Conservation (phyloP, 441 rosid genomes). For the Oxalis stricta region DNA sequence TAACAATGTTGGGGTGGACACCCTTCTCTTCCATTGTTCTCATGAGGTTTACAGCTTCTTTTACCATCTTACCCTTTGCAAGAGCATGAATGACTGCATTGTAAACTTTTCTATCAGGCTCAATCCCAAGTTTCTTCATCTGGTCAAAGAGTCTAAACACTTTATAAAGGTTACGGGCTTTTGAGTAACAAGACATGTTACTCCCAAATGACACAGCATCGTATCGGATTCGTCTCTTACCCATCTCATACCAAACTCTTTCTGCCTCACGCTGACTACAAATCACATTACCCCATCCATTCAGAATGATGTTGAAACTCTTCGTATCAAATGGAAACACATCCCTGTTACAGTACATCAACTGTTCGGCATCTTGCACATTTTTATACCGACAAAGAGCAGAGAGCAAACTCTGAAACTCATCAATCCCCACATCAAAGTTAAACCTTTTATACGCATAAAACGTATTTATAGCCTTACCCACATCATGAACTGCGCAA, state of each 20-base stretch:
- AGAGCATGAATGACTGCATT: slow-evolving; percentile 75
- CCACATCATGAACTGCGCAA: slow-evolving; percentile 82
- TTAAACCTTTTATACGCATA: slow-evolving; percentile 54
- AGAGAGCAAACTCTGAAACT: slow-evolving; percentile 77
- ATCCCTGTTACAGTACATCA: slow-evolving; percentile 59
- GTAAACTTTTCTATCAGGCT: slow-evolving; percentile 74
- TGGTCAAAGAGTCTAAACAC: slow-evolving; percentile 55
- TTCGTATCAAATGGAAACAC: slow-evolving; percentile 57
- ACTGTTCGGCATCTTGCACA: slow-evolving; percentile 87
- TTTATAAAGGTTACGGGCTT: slow-evolving; percentile 45
- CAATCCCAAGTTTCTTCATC: slow-evolving; percentile 48
- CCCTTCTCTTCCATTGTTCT: slow-evolving; percentile 69
- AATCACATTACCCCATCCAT: slow-evolving; percentile 83
- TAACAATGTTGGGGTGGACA: slow-evolving; percentile 45
- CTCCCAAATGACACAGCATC: slow-evolving; percentile 70
- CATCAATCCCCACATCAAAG: slow-evolving; percentile 53
- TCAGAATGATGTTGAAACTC: slow-evolving; percentile 75
- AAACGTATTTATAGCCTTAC: slow-evolving; percentile 70
- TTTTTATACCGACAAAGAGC: slow-evolving; percentile 90
- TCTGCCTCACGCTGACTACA: slow-evolving; percentile 65
- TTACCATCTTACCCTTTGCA: slow-evolving; percentile 55
- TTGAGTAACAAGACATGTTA: slow-evolving; percentile 71
- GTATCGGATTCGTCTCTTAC: slow-evolving; percentile 34
- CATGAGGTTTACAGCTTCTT: slow-evolving; percentile 50
- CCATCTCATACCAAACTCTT: slow-evolving; percentile 80